Conservation (phyloP, 176 grass and related monocot species). For the Oryza coarctata region DNA sequence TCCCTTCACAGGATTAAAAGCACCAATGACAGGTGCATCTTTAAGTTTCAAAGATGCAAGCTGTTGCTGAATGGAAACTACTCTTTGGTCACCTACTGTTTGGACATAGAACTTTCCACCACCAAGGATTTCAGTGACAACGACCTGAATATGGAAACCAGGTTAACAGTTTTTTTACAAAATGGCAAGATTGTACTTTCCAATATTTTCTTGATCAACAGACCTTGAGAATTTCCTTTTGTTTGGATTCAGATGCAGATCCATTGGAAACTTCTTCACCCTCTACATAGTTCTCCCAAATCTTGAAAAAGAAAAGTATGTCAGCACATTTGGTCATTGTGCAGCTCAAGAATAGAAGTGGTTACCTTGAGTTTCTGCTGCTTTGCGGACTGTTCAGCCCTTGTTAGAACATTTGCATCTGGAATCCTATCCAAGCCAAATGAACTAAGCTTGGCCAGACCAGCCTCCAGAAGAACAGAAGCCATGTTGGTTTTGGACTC, state of each 20-base stretch:
- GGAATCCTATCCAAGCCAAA: conserved; percentile 81
- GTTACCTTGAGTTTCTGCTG: conserved; percentile 81
- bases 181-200: background rate
- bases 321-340: background rate
- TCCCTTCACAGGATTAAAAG: conserved; percentile 90
- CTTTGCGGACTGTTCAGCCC: conserved; percentile 89
- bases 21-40: conserved; percentile 81
- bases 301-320: conserved; percentile 48
- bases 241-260: conserved; percentile 61
- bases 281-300: conserved; percentile 95
- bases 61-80: conserved; percentile 79
- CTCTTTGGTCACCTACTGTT: conserved; percentile 81
- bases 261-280: conserved; percentile 81
- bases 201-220: conserved; percentile 19
- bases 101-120: conserved; percentile 97
- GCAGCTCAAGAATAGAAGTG: background rate
- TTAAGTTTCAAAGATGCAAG: conserved; percentile 76
- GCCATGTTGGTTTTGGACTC: conserved; percentile 86
- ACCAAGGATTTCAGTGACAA: conserved; percentile 78
- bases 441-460: conserved; percentile 81
- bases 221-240: conserved; percentile 96
- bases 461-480: conserved; percentile 75
- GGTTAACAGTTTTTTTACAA: conserved; percentile 3
- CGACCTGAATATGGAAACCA: conserved; percentile 53
- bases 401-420: conserved; percentile 60